Base-by-base conservation (phyloP, 2,329 filamentous ascomycete species). In the Clonostachys rosea region DNA sequence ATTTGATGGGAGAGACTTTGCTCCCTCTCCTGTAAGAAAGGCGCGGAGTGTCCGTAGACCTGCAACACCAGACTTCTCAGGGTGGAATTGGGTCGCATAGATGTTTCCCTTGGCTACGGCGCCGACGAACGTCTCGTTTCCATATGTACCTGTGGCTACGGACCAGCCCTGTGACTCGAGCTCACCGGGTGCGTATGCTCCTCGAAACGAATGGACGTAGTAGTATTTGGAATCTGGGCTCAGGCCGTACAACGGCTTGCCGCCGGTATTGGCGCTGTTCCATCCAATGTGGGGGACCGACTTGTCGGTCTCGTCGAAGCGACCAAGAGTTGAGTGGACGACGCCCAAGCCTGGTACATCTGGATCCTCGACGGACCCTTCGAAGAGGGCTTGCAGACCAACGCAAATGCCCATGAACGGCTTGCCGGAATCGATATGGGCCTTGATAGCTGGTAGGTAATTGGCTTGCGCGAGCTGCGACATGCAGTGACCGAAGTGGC, bases 391-490 rank as follows among this genome's bases (percentile, higher is more conserved):
- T 68, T 99, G 94, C 13, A 97, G 66, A 4, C 94, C 94, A 46
- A 99, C 94, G 62, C 94, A 99, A 60, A 99, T 95, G 44, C 88
- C 91, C 86, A 99, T 95, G 64, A 99, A 97, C 13, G 92, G 91
- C 69, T 97, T 97, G n/a, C 91, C 91, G 13, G 87, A 79, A 45
- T 83, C 76, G 59, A 99, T 91, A 71, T 97, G 91, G 54, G 83
- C 76, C 56, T 77, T 82, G 54, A 99, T 86, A 10, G 91, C 88
- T 50, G 89, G 87, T 47, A 92, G 74, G 68, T 91, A 99, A 53
- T 88, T 89, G 36, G 90, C 89, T 40, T 83, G 78, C 14, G 85
- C 76, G 56, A 99, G 84, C 63, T 96, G 91, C 30, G 83, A 83
- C 54, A 97, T 76, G 68, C 94, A 99, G 75, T 99, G 91, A 51